phyloP scores from a whole-genome alignment of 2,329 filamentous ascomycete genomes.

The Penicillium sp. region DNA sequence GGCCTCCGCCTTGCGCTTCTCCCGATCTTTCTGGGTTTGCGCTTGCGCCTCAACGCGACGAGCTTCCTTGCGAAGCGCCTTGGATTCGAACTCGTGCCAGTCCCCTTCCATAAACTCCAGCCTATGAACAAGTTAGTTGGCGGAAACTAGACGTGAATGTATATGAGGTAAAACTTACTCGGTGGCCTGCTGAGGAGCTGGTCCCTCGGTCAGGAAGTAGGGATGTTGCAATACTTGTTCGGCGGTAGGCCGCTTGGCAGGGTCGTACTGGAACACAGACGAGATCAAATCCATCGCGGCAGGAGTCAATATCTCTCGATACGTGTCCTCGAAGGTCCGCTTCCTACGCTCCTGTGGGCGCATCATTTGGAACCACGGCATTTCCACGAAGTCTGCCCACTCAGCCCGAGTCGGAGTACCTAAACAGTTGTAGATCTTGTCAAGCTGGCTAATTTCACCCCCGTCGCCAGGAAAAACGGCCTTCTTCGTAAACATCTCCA shows the following conservation, averaged over 20 bases:
- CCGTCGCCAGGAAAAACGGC: constrained; percentile 96
- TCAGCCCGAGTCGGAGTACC: constrained; percentile 81
- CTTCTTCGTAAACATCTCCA: constrained; percentile 92
- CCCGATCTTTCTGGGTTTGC: constrained; percentile 45
- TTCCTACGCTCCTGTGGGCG: constrained; percentile 72
- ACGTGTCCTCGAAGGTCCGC: constrained; percentile 79
- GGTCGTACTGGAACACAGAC: constrained; percentile 88
- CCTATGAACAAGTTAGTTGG: constrained; percentile 43
- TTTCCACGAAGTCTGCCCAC: constrained; percentile 88
- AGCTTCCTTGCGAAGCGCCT: constrained; percentile 81
- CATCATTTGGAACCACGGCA: constrained; percentile 95
- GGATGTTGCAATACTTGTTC: constrained; percentile 80
- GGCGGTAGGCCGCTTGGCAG: constrained; percentile 76
- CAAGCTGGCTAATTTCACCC: constrained; percentile 91
- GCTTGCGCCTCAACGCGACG: constrained; percentile 47
- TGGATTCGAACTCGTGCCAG: constrained; percentile 99
- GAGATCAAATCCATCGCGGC: constrained; percentile 80
- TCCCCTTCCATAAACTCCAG: constrained; percentile 82
- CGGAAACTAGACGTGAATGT: neutral
- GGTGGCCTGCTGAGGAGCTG: constrained; percentile 70
- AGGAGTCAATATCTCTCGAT: constrained; percentile 72
- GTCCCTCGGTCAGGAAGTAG: constrained; percentile 85
- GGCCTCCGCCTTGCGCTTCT: constrained; percentile 49
- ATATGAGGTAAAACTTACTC: constrained; percentile 64
- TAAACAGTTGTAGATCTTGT: constrained; percentile 92